Evolutionary conservation across 2,329 filamentous ascomycete genomes (phyloP).

Genomic region (Ophiocordyceps camponoti-leonardi): DNA sequence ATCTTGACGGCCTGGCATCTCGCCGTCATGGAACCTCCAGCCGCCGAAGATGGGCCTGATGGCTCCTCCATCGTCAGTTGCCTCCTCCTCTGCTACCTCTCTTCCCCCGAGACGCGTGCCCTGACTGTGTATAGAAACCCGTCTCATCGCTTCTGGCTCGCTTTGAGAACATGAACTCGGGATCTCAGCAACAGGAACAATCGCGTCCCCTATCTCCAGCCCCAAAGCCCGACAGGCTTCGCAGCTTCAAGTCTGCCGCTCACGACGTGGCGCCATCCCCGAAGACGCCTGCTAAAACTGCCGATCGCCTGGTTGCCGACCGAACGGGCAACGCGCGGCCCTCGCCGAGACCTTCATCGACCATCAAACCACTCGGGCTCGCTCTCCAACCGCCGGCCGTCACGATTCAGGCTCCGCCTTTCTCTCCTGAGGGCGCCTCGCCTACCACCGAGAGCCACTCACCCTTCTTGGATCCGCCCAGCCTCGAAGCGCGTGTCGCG

Average conservation of each 20-base stretch:
- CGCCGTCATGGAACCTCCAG: slow-evolving; percentile 13
- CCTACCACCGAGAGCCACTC: slow-evolving; percentile 21
- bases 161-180: slow-evolving; percentile 53
- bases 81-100: neutral
- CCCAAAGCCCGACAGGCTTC: slow-evolving; percentile 25
- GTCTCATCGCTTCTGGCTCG: slow-evolving; percentile 67
- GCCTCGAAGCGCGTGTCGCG: slow-evolving; percentile 21
- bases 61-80: slow-evolving; percentile 54
- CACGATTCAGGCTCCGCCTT: slow-evolving; percentile 51
- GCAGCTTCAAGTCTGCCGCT: slow-evolving; percentile 21
- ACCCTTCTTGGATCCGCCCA: slow-evolving; percentile 27
- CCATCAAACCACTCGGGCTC: slow-evolving; percentile 8
- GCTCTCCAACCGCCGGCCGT: slow-evolving; percentile 47
- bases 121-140: slow-evolving; percentile 39
- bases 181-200: slow-evolving; percentile 5
- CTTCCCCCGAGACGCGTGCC: neutral
- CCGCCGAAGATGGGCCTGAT: slow-evolving; percentile 43
- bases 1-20: slow-evolving; percentile 1
- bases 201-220: slow-evolving; percentile 19
- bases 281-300: slow-evolving; percentile 4
- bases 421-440: slow-evolving; percentile 37
- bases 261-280: slow-evolving; percentile 8
- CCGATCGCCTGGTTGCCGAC: slow-evolving; percentile 7
- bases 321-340: slow-evolving; percentile 6
- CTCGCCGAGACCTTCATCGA: slow-evolving; percentile 8